Evolutionary conservation across 352 stramenopile species (phyloP).

Genomic region (Pythium vanterpoolii): DNA sequence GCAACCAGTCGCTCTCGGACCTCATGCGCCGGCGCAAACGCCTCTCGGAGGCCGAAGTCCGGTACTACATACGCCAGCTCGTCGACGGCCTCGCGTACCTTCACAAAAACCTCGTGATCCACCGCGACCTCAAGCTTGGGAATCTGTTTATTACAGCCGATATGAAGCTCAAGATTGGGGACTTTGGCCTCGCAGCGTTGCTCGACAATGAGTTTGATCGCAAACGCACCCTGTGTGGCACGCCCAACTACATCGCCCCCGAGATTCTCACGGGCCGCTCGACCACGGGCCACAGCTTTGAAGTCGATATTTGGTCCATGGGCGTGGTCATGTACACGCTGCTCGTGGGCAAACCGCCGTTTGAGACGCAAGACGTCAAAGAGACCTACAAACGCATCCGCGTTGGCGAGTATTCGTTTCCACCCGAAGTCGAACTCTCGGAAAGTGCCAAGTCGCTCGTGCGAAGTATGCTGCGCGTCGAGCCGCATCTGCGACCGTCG

Average conservation of each 20-base stretch:
- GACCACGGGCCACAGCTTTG: conserved; percentile 94
- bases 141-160: conserved; percentile 96
- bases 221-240: conserved; percentile 95
- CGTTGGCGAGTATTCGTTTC: conserved; percentile 95
- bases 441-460: conserved; percentile 68
- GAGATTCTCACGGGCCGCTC: conserved; percentile 91
- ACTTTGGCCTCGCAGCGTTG: conserved; percentile 91
- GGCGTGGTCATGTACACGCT: conserved; percentile 98
- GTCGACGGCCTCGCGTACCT: conserved; percentile 95
- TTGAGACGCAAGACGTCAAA: conserved; percentile 97
- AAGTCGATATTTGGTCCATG: conserved; percentile 98
- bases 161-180: conserved; percentile 96
- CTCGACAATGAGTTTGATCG: conserved; percentile 89
- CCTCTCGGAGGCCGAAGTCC: conserved; percentile 93
- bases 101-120: conserved; percentile 93
- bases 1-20: conserved; percentile 96
- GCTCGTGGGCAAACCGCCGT: conserved; percentile 96
- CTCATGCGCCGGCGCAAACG: conserved; percentile 93
- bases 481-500: conserved; percentile 66
- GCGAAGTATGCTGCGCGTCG: conserved; percentile 65
- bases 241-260: conserved; percentile 92
- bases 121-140: conserved; percentile 97
- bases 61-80: conserved; percentile 90
- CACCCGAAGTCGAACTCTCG: conserved; percentile 85
- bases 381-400: conserved; percentile 98